Evolutionary conservation across 768 basidiomycete species (phyloP), one percentile per base, ranked within the genome.

Genomic region (Leucosporidium yakuticum): DNA sequence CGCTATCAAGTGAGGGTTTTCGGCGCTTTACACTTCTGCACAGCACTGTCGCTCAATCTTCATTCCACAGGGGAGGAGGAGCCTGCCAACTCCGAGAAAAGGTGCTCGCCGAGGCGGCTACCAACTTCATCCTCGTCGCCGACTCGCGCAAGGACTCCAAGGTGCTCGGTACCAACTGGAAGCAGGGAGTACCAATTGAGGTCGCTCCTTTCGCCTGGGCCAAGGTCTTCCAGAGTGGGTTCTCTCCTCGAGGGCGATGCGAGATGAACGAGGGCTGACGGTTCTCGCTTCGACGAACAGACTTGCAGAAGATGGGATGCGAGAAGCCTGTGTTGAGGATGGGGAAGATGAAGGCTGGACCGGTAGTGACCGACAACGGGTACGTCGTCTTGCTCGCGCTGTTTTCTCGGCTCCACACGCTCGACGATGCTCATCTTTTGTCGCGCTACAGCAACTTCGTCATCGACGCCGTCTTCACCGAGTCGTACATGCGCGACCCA

Each of bases 41-140:
- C 32, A 3, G 2, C 14, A 3, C 60, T 62, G 39, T 63, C 63
- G 34, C 17, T 25, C 50, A n/a, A 12, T 20, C 4, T 17, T 8
- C 8, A n/a, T n/a, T n/a, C n/a, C n/a, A n/a, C 68, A 72, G 71
- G 65, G 76, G 76, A 9, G 95, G 95, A 65, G 95, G 95, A 4
- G 95, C 92, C 1, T 97, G 95, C 78, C 96, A 98, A 73, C 80
- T 98, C 44, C 85, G 94, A 34, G 96, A 99, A 80, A 99, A 99
- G 79, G 93, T 99, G 11, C 84, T 99, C 20, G 96, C 96, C 1
- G 96, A 99, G 78, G 94, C 93, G 39, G 96, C 96, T 17, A 83
- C 84, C 69, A 91, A 88, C 85, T 95, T 92, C 80, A 83, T 93
- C 76, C 82, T 92, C 48, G 90, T 99, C 50, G 96, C 96, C 62